These are phyloP conservation scores for Aspergillus luchuensis DNA, from an alignment of 2,329 filamentous ascomycete genomes.

Conservation along the genomic window DNA sequence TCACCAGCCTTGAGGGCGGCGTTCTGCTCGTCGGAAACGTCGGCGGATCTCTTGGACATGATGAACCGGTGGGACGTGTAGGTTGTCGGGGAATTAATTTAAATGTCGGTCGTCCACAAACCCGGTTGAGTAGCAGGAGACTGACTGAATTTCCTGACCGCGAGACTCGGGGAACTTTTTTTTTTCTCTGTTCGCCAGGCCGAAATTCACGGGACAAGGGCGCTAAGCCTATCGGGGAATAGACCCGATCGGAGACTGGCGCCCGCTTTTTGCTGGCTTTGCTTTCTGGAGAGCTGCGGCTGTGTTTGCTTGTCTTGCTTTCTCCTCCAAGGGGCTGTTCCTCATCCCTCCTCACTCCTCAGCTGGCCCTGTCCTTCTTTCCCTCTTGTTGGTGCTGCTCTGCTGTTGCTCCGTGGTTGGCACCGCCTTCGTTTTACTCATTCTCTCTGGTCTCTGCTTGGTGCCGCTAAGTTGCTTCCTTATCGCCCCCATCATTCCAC, in stretches of 20 bases:
- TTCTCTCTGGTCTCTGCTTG: neutral
- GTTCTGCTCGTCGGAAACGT: conserved; percentile 52
- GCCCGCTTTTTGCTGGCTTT: conserved; percentile 17
- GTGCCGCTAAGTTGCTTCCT: neutral
- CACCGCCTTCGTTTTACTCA: neutral
- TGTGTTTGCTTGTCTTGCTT: neutral
- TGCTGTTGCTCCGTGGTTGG: neutral
- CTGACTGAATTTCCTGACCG: neutral
- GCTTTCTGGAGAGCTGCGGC: neutral
- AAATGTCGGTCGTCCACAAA: too few relatives aligned
- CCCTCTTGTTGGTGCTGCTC: neutral
- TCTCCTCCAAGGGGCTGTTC: conserved; percentile 1
- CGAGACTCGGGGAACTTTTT: conserved; percentile 34
- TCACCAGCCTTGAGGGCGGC: conserved; percentile 64
- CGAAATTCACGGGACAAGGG: conserved; percentile 24
- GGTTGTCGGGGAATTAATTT: neutral
- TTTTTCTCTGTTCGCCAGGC: conserved; percentile 35
- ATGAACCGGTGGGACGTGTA: conserved; percentile 17
- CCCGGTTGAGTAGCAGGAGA: too few relatives aligned
- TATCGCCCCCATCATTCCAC: neutral
- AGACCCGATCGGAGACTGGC: conserved; percentile 33
- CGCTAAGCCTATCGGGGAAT: conserved; percentile 38
- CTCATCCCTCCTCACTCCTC: neutral
- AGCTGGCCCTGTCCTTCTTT: neutral
- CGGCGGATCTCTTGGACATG: conserved; percentile 65